phyloP scores from a whole-genome alignment of 768 basidiomycete species.

The Russula olivacea region DNA sequence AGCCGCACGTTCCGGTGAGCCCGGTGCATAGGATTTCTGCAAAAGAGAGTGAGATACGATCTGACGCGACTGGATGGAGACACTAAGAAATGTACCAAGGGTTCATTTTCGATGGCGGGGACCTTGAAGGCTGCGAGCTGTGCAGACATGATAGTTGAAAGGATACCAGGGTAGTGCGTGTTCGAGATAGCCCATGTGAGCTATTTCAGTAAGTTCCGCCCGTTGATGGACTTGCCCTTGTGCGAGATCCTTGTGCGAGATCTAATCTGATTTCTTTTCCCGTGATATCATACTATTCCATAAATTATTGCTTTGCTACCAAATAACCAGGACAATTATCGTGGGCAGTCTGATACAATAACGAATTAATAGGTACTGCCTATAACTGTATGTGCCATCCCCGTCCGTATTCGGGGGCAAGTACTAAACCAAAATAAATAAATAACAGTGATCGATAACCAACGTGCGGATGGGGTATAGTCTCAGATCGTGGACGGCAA shows the following conservation, averaged over 20 bases:
- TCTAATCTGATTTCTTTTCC: background rate
- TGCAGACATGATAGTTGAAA: conserved; percentile 34
- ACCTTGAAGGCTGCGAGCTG: conserved; percentile 84
- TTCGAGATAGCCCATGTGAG: too few relatives aligned
- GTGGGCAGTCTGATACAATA: background rate
- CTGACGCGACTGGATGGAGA: background rate
- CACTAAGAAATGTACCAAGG: conserved; percentile 59
- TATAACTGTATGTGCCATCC: background rate
- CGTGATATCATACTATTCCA: background rate
- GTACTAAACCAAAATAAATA: conserved; percentile 1
- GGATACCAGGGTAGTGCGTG: too few relatives aligned
- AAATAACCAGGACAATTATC: background rate
- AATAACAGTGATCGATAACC: background rate
- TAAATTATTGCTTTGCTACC: background rate
- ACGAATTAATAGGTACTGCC: background rate
- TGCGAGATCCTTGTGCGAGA: too few relatives aligned
- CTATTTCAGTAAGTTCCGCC: conserved; percentile 16
- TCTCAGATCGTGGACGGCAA: conserved; percentile 41
- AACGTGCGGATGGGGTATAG: background rate
- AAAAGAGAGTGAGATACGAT: background rate
- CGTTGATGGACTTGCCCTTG: background rate
- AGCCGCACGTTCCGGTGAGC: conserved; percentile 68
- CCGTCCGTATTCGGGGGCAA: background rate
- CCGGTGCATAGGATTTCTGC: conserved; percentile 72
- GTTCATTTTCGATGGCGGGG: conserved; percentile 86